Evolutionary conservation across 2,329 filamentous ascomycete genomes (phyloP).

Genomic region (Chaetomium sp.): DNA sequence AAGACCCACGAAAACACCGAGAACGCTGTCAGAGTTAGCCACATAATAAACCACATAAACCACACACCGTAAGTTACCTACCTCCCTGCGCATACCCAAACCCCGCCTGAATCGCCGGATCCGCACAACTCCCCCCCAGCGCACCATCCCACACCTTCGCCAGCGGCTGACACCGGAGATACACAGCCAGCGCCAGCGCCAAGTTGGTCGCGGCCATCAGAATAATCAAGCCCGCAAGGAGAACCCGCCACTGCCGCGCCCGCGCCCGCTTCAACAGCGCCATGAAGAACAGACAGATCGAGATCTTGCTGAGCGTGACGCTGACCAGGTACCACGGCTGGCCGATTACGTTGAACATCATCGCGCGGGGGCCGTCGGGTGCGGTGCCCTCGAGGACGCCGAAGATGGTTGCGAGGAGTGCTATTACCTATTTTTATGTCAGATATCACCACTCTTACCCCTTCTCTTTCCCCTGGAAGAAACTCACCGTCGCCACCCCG

Average conservation of each 20-base stretch:
- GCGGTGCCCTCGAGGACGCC: conserved; percentile 30
- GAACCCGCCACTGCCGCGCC: conserved; percentile 27
- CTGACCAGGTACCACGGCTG: conserved; percentile 33
- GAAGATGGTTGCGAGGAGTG: conserved; percentile 31
- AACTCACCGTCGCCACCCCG: conserved; percentile 29
- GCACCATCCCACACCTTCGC: conserved; percentile 32
- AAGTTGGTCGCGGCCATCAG: conserved; percentile 30
- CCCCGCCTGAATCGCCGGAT: conserved; percentile 27
- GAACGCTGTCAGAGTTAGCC: conserved; percentile 24
- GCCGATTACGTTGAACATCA: conserved; percentile 31
- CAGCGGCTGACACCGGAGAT: conserved; percentile 34
- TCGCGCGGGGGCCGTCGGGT: conserved; percentile 22
- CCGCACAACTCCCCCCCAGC: conserved; percentile 29
- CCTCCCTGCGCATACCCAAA: conserved; percentile 33
- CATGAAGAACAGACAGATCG: conserved; percentile 33
- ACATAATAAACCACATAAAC: not conserved
- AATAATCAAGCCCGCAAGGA: conserved; percentile 28
- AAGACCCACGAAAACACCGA: conserved; percentile 33
- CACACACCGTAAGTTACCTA: conserved; percentile 1
- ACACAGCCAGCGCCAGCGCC: conserved; percentile 28
- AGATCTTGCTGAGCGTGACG: conserved; percentile 32
- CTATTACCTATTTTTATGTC: conserved; percentile 25
- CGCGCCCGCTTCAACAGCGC: conserved; percentile 26
- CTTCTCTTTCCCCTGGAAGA: too few species aligned
- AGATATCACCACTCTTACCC: too few species aligned